Evolutionary conservation across 1,284 basidiomycete genomes (phyloP).

Genomic region (Volvariella surrecta): DNA sequence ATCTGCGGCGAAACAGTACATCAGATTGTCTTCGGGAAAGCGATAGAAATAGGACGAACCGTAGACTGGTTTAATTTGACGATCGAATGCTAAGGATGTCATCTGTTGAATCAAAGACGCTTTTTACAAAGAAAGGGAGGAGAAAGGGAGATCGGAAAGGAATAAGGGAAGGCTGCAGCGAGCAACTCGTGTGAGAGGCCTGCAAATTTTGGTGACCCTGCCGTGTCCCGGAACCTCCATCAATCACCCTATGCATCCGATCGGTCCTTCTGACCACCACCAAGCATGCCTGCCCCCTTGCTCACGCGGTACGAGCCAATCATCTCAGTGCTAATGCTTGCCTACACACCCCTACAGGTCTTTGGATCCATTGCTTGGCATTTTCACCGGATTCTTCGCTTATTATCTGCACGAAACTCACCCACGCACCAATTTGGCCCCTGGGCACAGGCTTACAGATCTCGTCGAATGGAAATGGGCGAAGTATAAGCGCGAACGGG

Average conservation of each 20-base stretch:
- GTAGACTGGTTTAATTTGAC: conserved; percentile 74
- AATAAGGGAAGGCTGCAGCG: conserved; percentile 8
- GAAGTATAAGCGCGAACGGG: conserved; percentile 22
- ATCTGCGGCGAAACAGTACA: conserved; percentile 37
- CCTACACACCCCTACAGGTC: conserved; percentile 26
- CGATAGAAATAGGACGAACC: conserved; percentile 32
- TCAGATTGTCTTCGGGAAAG: conserved; percentile 6
- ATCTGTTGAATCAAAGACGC: conserved; percentile 3
- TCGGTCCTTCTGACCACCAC: conserved; percentile 4
- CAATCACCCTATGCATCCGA: conserved; percentile 5
- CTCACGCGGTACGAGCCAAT: conserved; percentile 49
- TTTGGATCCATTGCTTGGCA: conserved; percentile 68
- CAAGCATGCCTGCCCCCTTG: conserved; percentile 27
- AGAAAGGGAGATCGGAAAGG: conserved; percentile 9
- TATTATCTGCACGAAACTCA: conserved; percentile 82
- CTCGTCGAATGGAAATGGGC: conserved; percentile 68
- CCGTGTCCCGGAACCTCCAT: conserved; percentile 1
- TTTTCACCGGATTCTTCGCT: conserved; percentile 78
- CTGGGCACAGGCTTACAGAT: conserved; percentile 54
- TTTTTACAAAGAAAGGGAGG: conserved; percentile 10
- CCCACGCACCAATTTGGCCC: conserved; percentile 65
- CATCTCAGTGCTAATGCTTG: too few species aligned
- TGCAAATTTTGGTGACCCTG: conserved; percentile 11
- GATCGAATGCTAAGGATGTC: conserved; percentile 51
- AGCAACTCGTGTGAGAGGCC: conserved; percentile 13